These are phyloP conservation scores for Eudorina sp. DNA, from an alignment of 139 green algal genomes.

Conservation along the genomic window DNA sequence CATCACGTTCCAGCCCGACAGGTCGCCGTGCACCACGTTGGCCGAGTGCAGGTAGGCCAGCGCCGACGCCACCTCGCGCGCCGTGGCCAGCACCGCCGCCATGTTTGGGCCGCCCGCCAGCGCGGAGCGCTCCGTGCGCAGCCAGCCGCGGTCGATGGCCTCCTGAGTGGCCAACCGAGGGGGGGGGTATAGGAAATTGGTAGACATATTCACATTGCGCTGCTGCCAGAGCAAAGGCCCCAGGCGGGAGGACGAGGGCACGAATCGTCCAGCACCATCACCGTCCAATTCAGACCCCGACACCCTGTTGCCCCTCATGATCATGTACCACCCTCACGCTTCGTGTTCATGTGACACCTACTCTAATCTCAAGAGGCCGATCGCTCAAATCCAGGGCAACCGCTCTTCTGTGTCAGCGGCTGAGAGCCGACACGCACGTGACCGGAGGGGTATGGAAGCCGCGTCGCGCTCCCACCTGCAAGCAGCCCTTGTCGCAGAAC, in stretches of 20 bases:
- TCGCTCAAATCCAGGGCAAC: no score
- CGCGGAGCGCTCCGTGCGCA: constrained; percentile 44
- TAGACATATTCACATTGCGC: background rate
- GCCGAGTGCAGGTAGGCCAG: constrained; percentile 70
- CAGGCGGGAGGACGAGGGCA: no score
- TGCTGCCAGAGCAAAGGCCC: no score
- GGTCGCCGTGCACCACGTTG: constrained; percentile 73
- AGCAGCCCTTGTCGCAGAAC: constrained; percentile 47
- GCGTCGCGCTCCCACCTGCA: constrained; percentile 42
- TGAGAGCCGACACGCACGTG: no score
- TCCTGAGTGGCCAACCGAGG: constrained; percentile 32
- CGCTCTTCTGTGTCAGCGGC: no score
- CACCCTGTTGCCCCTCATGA: no score
- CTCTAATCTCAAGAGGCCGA: no score
- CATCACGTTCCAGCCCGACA: constrained; percentile 77
- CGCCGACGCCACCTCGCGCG: constrained; percentile 62
- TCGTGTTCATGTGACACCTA: no score
- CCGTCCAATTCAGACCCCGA: no score
- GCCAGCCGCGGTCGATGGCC: constrained; percentile 63
- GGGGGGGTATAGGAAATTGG: background rate
- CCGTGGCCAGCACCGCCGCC: constrained; percentile 57
- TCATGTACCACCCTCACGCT: no score
- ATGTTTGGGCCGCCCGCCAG: constrained; percentile 51
- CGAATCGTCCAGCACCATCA: no score
- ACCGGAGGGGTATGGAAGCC: no score